phyloP scores from a whole-genome alignment of 805 yeast species.

The Metschnikowia matae region DNA sequence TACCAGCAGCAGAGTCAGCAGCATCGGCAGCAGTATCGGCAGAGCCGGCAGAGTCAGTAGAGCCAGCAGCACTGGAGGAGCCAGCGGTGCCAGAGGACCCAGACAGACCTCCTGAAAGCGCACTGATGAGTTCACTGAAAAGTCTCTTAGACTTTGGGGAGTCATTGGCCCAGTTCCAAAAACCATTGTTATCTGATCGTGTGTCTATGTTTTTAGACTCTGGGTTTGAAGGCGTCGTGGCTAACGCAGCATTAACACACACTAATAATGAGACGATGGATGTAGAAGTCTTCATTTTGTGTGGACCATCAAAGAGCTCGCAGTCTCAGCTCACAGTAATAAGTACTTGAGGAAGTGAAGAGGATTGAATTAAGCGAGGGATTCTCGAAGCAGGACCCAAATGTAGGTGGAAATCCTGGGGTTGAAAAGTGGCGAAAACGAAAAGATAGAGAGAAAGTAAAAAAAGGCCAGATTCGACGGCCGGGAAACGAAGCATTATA shows the following conservation, averaged over 20 bases:
- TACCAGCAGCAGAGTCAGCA: background rate
- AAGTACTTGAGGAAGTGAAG: background rate
- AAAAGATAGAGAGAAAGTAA: background rate
- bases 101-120: background rate
- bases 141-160: conserved; percentile 1
- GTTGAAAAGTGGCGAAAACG: background rate
- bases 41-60: background rate
- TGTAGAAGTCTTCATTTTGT: conserved; percentile 7
- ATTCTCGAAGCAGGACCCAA: conserved; percentile 2
- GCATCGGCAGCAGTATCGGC: background rate
- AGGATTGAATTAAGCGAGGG: conserved; percentile 1
- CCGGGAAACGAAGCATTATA: conserved; percentile 7
- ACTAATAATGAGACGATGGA: conserved; percentile 4
- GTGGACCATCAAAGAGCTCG: background rate
- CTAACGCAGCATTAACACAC: conserved; percentile 5
- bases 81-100: background rate
- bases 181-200: background rate
- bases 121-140: conserved; percentile 3
- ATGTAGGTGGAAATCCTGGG: background rate
- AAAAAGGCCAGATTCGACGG: background rate
- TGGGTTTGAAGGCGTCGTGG: background rate
- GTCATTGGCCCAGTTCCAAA: background rate
- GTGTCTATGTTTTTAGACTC: background rate
- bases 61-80: background rate
- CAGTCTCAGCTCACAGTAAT: background rate